Base-by-base conservation (phyloP, 1,284 basidiomycete genomes). In the Fistulina hepatica region DNA sequence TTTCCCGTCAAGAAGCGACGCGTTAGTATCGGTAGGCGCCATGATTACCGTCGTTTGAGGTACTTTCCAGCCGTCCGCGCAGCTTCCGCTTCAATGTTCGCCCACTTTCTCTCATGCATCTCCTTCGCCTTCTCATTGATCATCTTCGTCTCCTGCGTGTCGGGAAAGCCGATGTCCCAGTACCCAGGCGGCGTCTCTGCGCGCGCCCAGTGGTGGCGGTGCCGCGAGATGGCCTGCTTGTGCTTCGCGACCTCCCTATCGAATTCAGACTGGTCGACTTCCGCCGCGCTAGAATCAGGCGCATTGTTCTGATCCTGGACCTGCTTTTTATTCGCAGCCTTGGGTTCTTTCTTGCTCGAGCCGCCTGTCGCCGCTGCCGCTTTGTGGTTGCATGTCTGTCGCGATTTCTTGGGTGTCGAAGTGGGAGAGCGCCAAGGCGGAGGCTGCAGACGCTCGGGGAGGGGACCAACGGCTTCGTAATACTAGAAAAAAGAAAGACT, bases 141-240 rank as follows among this genome's bases (percentile, higher is more conserved):
- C 35, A 67, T 67, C 28, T 64, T 66, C 12, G 77, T 80, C 49
- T 83, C 72, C 55, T 91, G 89, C 3, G 91, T 92, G 44, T 68
- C 66, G 1, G 91, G 91, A 52, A 95, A 93, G 1, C 80, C 84
- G 39, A 93, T 90, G 44, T 81, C 67, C 86, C 85, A 89, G 56
- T 84, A 93, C 16, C 75, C 77, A 1, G 88, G 89, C 12, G 91
- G 91, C 1, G 89, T 91, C 31, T 65, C 69, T 2, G 78, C 66
- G 31, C 75, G 68, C 21, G 68, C 66, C 81, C 82, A 88, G 30
- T 74, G 64, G 46, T 76, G 64, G 20, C 88, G 71, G 59, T 92
- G 89, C 20, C 84, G 71, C 16, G 88, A 91, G 36, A 90, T 78
- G 10, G 68, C 61, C 47, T 86, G 71, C 57, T 75, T 77, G 53